Evolutionary conservation across 768 basidiomycete species (phyloP), one percentile per base, ranked within the genome.

Genomic region (Suillus tomentosus): DNA sequence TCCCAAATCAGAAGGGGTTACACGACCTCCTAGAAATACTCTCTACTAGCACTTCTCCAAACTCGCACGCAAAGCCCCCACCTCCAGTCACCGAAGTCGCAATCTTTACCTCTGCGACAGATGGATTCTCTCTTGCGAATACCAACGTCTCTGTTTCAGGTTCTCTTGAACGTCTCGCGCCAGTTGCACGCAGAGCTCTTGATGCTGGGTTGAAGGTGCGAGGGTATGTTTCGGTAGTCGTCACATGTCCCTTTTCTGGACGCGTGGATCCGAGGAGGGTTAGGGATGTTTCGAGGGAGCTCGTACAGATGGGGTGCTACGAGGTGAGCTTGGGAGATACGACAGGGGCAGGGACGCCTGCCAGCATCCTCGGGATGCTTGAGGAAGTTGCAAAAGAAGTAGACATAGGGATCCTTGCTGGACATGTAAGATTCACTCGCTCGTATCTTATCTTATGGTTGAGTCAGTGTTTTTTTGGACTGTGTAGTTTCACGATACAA

Each of bases 301-400:
- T 99, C 42, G 65, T 87, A 5, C 87, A 93, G 64, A 95, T 97
- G 92, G 96, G 96, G 0, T 96, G 94, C 73, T 96, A 96, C 73
- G 92, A 99, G 74, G 86, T 96, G 58, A 92, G 92, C 69, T 77
- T 98, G 24, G 95, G 94, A 0, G 96, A 99, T 73, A 99, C 96
- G 3, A 91, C 93, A 2, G 96, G 96, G 0, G 86, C 87, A 55
- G 96, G 91, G 2, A 91, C 88, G 54, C 94, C 95, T 0, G 77
- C 79, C 31, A 84, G 85, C 45, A 84, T 96, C 37, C 76, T 80
- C 7, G 78, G 81, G 66, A 85, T 98, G 79, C 77, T 97, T 55
- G 85, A 88, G 64, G 87, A 86, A 55, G 88, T 94, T 13, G 82
- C 83, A 74, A 84, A 83, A 68, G 77, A 79, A 43, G 79, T 92